A percentile compares a stretch with the other conserved stretches of the same genome.
These are phyloP conservation scores for Tetrahymena thermophila DNA, from an alignment of 73 alveolate species.

Conservation along the genomic window DNA sequence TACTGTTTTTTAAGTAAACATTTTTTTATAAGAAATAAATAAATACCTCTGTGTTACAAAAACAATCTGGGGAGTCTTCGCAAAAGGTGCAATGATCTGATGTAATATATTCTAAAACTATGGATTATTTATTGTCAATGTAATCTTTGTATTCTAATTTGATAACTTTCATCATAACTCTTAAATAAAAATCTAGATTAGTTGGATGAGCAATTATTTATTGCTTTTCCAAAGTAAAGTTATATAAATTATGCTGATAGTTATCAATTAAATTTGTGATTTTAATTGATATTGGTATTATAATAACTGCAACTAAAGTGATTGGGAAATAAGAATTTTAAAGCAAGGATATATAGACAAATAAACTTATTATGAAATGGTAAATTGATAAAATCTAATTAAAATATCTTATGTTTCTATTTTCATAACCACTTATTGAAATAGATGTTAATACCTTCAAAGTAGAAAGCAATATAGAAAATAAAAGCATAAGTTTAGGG, in stretches of 20 bases:
- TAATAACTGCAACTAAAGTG: not conserved
- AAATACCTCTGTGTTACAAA: not conserved
- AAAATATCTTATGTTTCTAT: not conserved
- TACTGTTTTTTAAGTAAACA: no score
- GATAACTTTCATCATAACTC: not conserved
- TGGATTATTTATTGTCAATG: not conserved
- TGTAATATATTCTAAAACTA: not conserved
- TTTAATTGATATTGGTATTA: not conserved
- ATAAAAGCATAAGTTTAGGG: not conserved
- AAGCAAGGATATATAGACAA: not conserved
- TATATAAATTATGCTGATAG: not conserved
- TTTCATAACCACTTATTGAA: not conserved
- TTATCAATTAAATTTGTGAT: not conserved
- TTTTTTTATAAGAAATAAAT: no score
- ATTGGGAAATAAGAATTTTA: not conserved
- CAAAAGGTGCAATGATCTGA: not conserved
- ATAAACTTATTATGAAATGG: not conserved
- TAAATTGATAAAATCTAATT: not conserved
- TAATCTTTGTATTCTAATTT: not conserved
- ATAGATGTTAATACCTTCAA: not conserved
- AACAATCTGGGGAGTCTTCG: not conserved
- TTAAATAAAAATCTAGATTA: not conserved
- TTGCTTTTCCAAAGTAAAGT: not conserved
- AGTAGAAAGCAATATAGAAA: not conserved
- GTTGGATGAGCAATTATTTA: not conserved